Conservation (phyloP, 2,329 filamentous ascomycete genomes). For the Monosporascus sp. region DNA sequence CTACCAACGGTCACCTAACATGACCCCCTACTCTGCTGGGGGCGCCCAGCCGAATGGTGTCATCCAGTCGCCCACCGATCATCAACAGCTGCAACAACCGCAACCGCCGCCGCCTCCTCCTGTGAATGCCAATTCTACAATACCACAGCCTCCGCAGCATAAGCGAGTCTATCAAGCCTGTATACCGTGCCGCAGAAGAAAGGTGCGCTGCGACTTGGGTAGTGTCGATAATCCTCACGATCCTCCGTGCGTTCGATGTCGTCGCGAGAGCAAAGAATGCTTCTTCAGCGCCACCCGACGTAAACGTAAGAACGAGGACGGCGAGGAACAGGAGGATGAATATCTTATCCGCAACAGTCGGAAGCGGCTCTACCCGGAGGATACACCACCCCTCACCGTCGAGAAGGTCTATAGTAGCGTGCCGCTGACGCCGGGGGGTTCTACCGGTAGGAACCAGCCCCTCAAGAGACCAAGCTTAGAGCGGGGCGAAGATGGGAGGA, state of each 20-base stretch:
- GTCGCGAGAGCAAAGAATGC: slow-evolving; percentile 92
- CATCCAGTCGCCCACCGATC: neutral
- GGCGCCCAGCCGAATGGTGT: neutral
- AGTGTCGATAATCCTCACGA: slow-evolving; percentile 92
- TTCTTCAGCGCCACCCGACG: slow-evolving; percentile 92
- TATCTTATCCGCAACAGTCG: slow-evolving; percentile 70
- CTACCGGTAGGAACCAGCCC: slow-evolving; percentile 60
- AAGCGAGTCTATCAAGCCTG: slow-evolving; percentile 62
- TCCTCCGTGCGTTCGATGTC: slow-evolving; percentile 88
- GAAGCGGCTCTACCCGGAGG: slow-evolving; percentile 55
- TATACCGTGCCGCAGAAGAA: slow-evolving; percentile 57
- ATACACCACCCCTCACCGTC: slow-evolving; percentile 37
- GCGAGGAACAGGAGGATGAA: slow-evolving; percentile 53
- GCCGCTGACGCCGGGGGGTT: slow-evolving; percentile 63
- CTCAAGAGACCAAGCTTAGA: slow-evolving; percentile 54
- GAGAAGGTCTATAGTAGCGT: slow-evolving; percentile 46
- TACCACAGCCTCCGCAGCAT: slow-evolving; percentile 34
- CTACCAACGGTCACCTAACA: neutral
- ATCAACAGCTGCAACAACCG: slow-evolving; percentile 3
- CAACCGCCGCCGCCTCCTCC: neutral
- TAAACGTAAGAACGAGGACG: slow-evolving; percentile 75
- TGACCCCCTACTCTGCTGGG: slow-evolving; percentile 3
- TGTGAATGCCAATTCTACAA: neutral
- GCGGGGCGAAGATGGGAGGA: slow-evolving; percentile 26
- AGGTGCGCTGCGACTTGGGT: slow-evolving; percentile 59